Base-by-base conservation (phyloP, 345 rosid genomes). In the Eucalyptus brandiana region DNA sequence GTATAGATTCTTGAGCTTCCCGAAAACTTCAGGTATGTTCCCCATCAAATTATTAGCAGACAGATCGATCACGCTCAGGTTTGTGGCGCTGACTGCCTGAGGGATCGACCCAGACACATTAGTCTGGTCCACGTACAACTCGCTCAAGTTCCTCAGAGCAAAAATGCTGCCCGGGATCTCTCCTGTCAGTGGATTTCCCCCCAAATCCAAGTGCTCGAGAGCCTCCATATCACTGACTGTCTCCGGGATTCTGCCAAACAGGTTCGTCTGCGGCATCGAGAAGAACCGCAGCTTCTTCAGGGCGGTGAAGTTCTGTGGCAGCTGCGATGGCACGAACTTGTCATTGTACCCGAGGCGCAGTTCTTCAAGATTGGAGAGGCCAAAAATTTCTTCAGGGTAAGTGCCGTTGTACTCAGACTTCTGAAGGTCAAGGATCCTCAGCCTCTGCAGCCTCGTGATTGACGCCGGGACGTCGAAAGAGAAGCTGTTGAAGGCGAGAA, bases 61-160 rank as follows among this genome's bases (percentile, higher is more conserved):
- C 45, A 96, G 94, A 89, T 96, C 96, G 3, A 95, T 50, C 48
- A 1, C 6, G 6, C 9, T 56, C 92, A 93, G 86, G 26, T 92
- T 91, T 48, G 72, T 30, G 5, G 96, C 89, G 88, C 54, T 91
- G 24, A 93, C 87, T 21, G 62, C 91, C 56, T 4, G 92, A 62
- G 97, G 95, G 87, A 96, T 96, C 87, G 91, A 92, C 30, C 95
- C 95, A 0, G 93, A 89, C n/a, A 96, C 18, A 24, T 2, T 69
- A 92, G 91, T 95, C 30, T 8, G 12, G 88, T 9, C 28, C 80
- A 96, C 92, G 89, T 88, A 90, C 76, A 95, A 18, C 2, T 1
- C 0, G 28, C 88, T 92, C 91, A 96, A 87, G 88, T 94, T 95
- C 95, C 89, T 92, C 89, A 92, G 89, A 90, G 15, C 88, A 91